A percentile compares a stretch with the other conserved stretches of the same genome.
These are phyloP conservation scores for Tricholoma hemisulphureum DNA, from an alignment of 768 basidiomycete genomes.

Conservation along the genomic window DNA sequence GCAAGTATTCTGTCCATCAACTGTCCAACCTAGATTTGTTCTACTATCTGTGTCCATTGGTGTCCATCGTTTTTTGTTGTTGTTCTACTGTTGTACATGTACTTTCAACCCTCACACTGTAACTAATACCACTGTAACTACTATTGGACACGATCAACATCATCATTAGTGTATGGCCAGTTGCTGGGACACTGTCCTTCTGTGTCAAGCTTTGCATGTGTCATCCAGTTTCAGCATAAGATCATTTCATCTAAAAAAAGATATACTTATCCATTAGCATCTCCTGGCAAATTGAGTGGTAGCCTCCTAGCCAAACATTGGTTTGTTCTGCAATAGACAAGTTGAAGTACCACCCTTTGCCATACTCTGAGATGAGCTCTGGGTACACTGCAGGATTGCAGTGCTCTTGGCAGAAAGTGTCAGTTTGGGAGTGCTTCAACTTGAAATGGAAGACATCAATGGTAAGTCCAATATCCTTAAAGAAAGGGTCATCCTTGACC, in stretches of 20 bases:
- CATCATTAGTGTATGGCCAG: not conserved
- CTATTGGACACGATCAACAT: not conserved
- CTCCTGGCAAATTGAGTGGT: constrained; percentile 29
- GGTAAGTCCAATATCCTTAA: not conserved
- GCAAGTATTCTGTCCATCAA: too few species aligned
- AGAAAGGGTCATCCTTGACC: not conserved
- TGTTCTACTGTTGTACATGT: not conserved
- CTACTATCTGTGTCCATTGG: too few species aligned
- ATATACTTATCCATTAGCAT: constrained; percentile 29
- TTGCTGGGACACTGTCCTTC: not conserved
- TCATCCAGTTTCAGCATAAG: not conserved
- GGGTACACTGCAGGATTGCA: constrained; percentile 29
- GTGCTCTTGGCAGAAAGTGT: constrained; percentile 23
- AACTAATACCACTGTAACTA: not conserved
- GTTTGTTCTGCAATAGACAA: constrained; percentile 29
- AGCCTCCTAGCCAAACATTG: constrained; percentile 36
- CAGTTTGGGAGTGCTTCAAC: constrained; percentile 30
- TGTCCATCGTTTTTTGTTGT: too few species aligned
- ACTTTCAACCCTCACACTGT: not conserved
- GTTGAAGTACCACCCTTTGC: not conserved
- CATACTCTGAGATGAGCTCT: constrained; percentile 17
- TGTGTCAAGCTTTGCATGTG: not conserved
- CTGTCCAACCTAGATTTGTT: too few species aligned
- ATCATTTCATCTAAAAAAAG: constrained; percentile 41
- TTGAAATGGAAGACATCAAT: too few species aligned